Conservation (phyloP, 139 green algal species). For the Parachlorella kessleri region DNA sequence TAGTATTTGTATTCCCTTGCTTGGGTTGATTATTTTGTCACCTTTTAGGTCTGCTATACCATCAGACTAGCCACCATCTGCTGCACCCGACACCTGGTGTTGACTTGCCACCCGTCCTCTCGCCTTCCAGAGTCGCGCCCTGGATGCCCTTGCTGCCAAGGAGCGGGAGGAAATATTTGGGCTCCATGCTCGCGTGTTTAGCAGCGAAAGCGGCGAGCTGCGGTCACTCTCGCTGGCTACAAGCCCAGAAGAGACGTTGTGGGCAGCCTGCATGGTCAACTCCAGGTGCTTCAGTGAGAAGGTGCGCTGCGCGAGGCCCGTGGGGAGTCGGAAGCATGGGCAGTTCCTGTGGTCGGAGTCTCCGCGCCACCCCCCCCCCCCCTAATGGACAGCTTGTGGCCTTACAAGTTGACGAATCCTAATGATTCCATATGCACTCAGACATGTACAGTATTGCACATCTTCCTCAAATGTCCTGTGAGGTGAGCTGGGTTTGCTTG, state of each 20-base stretch:
- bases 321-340: background rate
- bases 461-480: background rate
- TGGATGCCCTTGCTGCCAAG: slow-evolving; percentile 22
- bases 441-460: background rate
- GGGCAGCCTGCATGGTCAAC: slow-evolving; percentile 59
- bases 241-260: slow-evolving; percentile 33
- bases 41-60: background rate
- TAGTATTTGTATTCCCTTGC: background rate
- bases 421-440: background rate
- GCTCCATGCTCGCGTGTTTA: slow-evolving; percentile 41
- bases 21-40: background rate
- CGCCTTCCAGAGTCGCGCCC: slow-evolving; percentile 13
- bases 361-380: background rate
- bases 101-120: background rate
- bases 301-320: background rate
- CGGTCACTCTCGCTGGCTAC: slow-evolving; percentile 32
- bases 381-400: background rate
- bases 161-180: slow-evolving; percentile 34
- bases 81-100: background rate
- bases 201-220: slow-evolving; percentile 38
- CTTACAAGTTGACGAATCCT: too few species aligned
- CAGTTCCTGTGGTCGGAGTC: background rate
- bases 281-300: slow-evolving; percentile 55
- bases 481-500: background rate
- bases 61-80: background rate